These are phyloP conservation scores for Populus hybrid DNA, from an alignment of 441 rosid genomes.

Conservation along the genomic window DNA sequence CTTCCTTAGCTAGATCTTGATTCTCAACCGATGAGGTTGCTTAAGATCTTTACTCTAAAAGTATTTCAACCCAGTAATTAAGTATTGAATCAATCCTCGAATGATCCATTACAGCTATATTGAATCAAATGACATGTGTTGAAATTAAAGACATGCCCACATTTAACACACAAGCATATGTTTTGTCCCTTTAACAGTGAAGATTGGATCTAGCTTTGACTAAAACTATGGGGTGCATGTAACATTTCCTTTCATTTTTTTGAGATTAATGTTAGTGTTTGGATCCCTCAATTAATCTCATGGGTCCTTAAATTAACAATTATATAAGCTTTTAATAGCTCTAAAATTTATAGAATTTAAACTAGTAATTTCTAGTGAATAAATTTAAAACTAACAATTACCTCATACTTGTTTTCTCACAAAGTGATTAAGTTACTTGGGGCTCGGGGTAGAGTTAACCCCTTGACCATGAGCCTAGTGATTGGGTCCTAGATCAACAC, in stretches of 20 bases:
- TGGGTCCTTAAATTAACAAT: no score
- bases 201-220: not conserved
- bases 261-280: no score
- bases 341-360: no score
- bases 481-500: not conserved
- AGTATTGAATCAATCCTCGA: no score
- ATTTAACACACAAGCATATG: not conserved
- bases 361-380: no score
- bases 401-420: no score
- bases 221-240: not conserved
- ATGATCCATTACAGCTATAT: not conserved
- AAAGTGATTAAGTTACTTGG: no score
- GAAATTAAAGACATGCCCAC: not conserved
- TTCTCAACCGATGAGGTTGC: not conserved
- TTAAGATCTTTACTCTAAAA: not conserved
- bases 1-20: not conserved
- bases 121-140: not conserved
- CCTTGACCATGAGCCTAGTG: not conserved
- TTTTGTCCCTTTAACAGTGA: not conserved
- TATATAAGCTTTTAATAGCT: no score
- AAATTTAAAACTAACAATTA: no score
- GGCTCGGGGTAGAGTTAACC: not conserved
- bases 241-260: no score
- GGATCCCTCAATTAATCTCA: no score
- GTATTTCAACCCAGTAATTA: not conserved